Conservation (phyloP, 371 early-diverging fungal genomes). For the Phascolomyces articulosus region DNA sequence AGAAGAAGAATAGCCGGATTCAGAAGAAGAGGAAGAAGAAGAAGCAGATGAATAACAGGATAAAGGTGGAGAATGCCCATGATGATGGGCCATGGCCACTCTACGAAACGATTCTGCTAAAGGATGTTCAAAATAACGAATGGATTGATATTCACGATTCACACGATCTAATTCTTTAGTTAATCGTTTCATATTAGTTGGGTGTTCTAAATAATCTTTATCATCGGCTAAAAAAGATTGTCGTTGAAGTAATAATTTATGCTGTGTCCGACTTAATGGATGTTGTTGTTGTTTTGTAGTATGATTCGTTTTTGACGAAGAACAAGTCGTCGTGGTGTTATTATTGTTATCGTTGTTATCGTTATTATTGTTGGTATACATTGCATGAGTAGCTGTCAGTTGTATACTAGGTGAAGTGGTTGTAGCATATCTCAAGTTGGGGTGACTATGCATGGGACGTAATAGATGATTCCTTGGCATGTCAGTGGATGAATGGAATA, state of each 20-base stretch:
- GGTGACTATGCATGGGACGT: conserved; percentile 33
- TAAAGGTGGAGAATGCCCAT: not conserved
- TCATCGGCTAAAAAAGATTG: conserved; percentile 57
- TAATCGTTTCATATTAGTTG: conserved; percentile 49
- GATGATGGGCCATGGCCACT: conserved; percentile 15
- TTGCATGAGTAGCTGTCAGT: conserved; percentile 10
- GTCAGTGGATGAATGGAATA: not conserved
- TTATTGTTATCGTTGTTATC: not conserved
- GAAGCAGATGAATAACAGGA: not conserved
- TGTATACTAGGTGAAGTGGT: conserved; percentile 5
- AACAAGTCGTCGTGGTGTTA: too few species aligned
- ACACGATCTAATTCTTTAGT: conserved; percentile 58
- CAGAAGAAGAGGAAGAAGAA: not conserved
- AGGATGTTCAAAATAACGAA: conserved; percentile 47
- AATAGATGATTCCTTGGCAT: conserved; percentile 11
- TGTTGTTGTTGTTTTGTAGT: not conserved
- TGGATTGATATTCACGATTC: conserved; percentile 50
- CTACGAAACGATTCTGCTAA: conserved; percentile 38
- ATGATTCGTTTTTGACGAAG: not conserved
- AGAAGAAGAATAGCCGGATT: not conserved
- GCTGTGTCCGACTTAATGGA: conserved; percentile 47
- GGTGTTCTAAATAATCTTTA: conserved; percentile 53
- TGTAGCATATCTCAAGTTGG: conserved; percentile 20
- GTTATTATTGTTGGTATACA: conserved; percentile 11
- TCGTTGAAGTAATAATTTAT: conserved; percentile 54